Evolutionary conservation across 306 rosid species (phyloP), one percentile per base, ranked within the genome.

Genomic region (Rosa lucieae): DNA sequence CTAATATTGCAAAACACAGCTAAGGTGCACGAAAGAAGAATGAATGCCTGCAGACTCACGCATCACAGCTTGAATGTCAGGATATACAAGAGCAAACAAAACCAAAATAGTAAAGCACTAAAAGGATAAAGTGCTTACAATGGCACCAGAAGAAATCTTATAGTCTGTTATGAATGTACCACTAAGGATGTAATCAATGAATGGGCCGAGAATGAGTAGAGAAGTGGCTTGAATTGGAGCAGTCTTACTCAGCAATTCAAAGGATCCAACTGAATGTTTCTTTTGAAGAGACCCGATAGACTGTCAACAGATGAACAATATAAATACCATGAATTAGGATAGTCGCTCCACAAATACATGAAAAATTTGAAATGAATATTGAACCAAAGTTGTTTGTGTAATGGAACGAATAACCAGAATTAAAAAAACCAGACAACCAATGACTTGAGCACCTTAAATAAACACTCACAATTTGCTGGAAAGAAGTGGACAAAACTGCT

Each of bases 191-290:
- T 86, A 90, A 87, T 94, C 98, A 65, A 89, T 79, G 77, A 92
- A 89, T 18, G 98, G 98, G 56, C 96, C 98, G 76, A 94, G 78
- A 80, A 92, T 63, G 62, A 94, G 92, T 46, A 94, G 98, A 77
- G 91, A 94, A 17, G 86, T 70, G 3, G 98, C 95, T 83, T 94
- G 98, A 86, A 94, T 94, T 63, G 98, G 98, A 74, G 97, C 98
- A 11, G 98, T 94, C 87, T 94, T 92, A 75, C 98, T 94, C 84
- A 94, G 90, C 92, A 94, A 80, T 87, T 94, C 98, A 86, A 94
- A 94, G 68, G 98, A 94, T 82, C 98, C 97, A 89, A 94, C 88
- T 56, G 98, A 90, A 83, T 94, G 90, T 87, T 92, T 94, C 96
- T 94, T 92, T 79, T 94, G 98, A 21, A 94, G 90, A 51, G 98